These are phyloP conservation scores for Suhomyces pyralidae DNA, from an alignment of 805 yeast genomes.

Conservation along the genomic window DNA sequence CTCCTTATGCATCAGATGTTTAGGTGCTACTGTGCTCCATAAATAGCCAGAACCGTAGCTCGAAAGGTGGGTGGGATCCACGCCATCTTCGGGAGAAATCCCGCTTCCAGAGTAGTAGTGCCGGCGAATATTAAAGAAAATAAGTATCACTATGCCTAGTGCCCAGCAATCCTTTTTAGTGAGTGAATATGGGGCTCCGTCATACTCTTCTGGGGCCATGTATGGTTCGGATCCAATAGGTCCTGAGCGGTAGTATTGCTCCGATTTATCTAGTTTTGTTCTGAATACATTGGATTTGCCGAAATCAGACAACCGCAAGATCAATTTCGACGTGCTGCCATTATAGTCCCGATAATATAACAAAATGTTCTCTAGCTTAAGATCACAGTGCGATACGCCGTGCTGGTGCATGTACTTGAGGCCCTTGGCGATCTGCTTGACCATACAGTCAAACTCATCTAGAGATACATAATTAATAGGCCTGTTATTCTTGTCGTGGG, in stretches of 20 bases:
- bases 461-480: slow-evolving; percentile 18
- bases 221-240: slow-evolving; percentile 85
- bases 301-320: slow-evolving; percentile 57
- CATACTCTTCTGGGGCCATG: slow-evolving; percentile 87
- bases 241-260: slow-evolving; percentile 53
- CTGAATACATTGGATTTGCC: slow-evolving; percentile 90
- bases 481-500: slow-evolving; percentile 3
- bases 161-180: slow-evolving; percentile 88
- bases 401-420: slow-evolving; percentile 81
- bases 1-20: slow-evolving; percentile 10
- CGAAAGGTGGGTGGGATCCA: slow-evolving; percentile 55
- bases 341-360: slow-evolving; percentile 41
- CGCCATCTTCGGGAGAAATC: background rate
- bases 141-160: slow-evolving; percentile 52
- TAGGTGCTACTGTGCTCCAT: slow-evolving; percentile 32
- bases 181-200: slow-evolving; percentile 57
- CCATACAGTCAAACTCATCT: slow-evolving; percentile 80
- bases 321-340: slow-evolving; percentile 9
- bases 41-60: slow-evolving; percentile 24
- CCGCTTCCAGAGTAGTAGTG: slow-evolving; percentile 18
- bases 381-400: slow-evolving; percentile 92
- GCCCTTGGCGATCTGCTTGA: slow-evolving; percentile 83
- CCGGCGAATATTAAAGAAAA: slow-evolving; percentile 29
- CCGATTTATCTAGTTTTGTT: slow-evolving; percentile 75
- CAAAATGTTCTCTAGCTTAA: slow-evolving; percentile 84